Evolutionary conservation across 1,139 yeast species (phyloP).

Genomic region (Arxiozyma slooffiae): DNA sequence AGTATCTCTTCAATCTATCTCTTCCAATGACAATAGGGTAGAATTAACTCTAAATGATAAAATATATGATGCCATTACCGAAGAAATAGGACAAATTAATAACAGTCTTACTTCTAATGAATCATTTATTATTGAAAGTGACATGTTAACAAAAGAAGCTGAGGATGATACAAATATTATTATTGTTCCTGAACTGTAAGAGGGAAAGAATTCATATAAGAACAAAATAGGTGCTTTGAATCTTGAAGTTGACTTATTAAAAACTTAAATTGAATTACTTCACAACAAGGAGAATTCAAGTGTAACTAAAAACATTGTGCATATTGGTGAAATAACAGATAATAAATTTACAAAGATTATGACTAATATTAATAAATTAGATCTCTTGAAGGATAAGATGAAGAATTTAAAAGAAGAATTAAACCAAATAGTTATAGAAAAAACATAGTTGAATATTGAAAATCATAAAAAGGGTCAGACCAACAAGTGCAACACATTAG

Average conservation of each 20-base stretch:
- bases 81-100: background rate
- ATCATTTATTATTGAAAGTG: conserved; percentile 16
- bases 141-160: background rate
- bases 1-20: background rate
- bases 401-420: conserved; percentile 29
- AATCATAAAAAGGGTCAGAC: background rate
- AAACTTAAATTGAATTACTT: background rate
- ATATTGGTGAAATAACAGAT: background rate
- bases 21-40: background rate
- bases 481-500: background rate
- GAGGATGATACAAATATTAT: background rate
- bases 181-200: background rate
- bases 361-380: conserved; percentile 17
- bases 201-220: conserved; percentile 1
- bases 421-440: background rate
- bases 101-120: background rate
- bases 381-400: conserved; percentile 33
- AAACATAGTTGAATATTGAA: background rate
- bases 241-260: background rate
- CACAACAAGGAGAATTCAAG: background rate
- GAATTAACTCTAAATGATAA: background rate
- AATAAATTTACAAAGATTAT: background rate
- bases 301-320: background rate
- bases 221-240: background rate
- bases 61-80: too few species aligned